Evolutionary conservation across 2,329 filamentous ascomycete genomes (phyloP), one percentile per base, ranked within the genome.

Genomic region (Colletotrichum liaoningense): DNA sequence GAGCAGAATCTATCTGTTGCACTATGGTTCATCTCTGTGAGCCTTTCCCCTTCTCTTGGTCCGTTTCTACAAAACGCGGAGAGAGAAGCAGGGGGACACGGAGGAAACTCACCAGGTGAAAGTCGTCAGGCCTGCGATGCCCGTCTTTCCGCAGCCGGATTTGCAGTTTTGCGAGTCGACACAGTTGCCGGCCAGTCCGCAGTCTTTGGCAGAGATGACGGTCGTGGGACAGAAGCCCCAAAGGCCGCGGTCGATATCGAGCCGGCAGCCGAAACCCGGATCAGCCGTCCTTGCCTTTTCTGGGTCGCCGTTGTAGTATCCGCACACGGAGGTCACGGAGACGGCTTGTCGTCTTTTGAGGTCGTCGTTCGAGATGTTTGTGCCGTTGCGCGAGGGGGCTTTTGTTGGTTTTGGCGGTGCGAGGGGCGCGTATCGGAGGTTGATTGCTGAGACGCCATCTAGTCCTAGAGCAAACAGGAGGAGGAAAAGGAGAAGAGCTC

Each of bases 151-250:
- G 59, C 84, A 85, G 6, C 81, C 81, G 12, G 67, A 68, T 0
- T 76, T 78, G 42, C 84, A 86, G 1, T 69, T 42, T 30, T 77
- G 67, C 1, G 60, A 67, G 65, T 85, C 84, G 9, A 80, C 52
- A 58, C 84, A 86, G 12, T 76, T 78, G 1, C 79, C 83, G 0
- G 80, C 82, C 14, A 86, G 65, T 1, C 82, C 82, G 46, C 84
- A 86, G 67, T 85, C 83, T 0, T 76, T 79, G 2, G 82, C 83
- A 0, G 76, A 60, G 3, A 81, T 73, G 3, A 84, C 81, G 0
- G 79, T 81, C 0, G 79, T 81, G 1, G 82, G 81, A 60, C 83
- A 85, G 76, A 84, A 83, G 0, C 83, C 83, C 83, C 83, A 85
- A 4, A 85, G 75, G 0, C 78, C 80, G 22, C 81, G 77, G 5